Conservation (phyloP, 768 basidiomycete species). For the Phaeotremella skinneri region DNA sequence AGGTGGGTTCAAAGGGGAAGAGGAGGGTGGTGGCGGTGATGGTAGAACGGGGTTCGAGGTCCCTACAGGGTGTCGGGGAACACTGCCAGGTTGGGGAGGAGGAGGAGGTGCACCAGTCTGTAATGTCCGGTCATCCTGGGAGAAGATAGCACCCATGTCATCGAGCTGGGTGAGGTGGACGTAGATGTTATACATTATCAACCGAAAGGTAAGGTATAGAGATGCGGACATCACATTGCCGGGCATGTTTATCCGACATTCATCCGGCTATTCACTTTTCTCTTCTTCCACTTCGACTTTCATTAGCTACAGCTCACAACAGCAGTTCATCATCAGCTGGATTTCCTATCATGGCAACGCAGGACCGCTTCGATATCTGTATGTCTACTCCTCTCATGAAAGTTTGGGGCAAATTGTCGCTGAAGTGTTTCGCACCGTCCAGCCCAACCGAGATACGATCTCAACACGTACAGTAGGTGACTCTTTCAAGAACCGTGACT, state of each 20-base stretch:
- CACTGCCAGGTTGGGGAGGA: background rate
- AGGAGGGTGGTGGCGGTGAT: conserved; percentile 5
- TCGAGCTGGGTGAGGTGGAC: background rate
- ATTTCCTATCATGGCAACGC: background rate
- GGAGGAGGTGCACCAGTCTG: too few relatives aligned
- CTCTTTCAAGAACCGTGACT: background rate
- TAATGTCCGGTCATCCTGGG: too few relatives aligned
- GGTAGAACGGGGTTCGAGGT: background rate
- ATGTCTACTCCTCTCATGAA: background rate
- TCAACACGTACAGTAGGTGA: conserved; percentile 39
- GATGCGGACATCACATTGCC: background rate
- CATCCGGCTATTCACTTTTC: background rate
- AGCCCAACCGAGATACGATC: conserved; percentile 34
- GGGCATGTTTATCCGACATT: conserved; percentile 2
- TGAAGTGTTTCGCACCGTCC: background rate
- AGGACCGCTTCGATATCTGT: conserved; percentile 9
- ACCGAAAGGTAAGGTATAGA: too few relatives aligned
- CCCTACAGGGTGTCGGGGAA: background rate
- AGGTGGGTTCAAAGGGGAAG: conserved; percentile 7
- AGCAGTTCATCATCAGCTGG: too few relatives aligned
- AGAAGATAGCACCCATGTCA: background rate
- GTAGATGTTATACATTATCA: too few relatives aligned
- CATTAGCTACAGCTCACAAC: too few relatives aligned
- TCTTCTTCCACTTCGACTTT: background rate
- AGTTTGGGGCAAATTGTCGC: background rate